Base-by-base conservation (phyloP, 495 filamentous ascomycete genomes). In the Podospora conica region DNA sequence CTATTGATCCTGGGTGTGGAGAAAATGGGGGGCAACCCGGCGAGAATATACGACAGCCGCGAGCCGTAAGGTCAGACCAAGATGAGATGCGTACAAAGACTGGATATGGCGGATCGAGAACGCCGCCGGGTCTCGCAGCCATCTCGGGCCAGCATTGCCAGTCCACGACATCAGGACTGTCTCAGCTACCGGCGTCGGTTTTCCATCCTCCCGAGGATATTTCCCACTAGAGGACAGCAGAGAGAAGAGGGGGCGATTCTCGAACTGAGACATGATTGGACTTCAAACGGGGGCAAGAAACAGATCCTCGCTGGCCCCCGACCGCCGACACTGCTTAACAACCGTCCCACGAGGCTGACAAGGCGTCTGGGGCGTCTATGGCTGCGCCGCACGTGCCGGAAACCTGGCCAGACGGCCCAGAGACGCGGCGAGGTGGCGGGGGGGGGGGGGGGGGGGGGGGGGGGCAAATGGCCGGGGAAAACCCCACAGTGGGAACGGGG, bases 331-430 rank as follows among this genome's bases (percentile, higher is more conserved):
- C 48, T 15, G 63, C 54, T 40, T 22, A 25, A 27, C 63, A 55
- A 48, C 40, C 54, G 55, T 40, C 54, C 58, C 28, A 48, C 54
- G 63, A 64, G 55, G 63, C 63, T 64, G 54, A 64, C 61, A 58
- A 64, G 55, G 55, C 63, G 63, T 48, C 63, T 20, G 27, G 15
- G 63, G 55, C 55, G 63, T 58, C 53, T 57, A 12, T 24, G 28
- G 33, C 63, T 33, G 57, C 63, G 40, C 40, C 40, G 40, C 63
- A 64, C 63, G 63, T 64, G 63, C 63, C 63, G 18, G 24, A 31
- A 40, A 40, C 11, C 29, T 57, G 31, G 27, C 63, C 63, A 64
- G 63, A 64, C 20, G 57, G 10, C 3, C 33, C 28, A 25, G 9
- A 40, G n/a, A 48, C n/a, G 21, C 25, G 57, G 40, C 40, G 40